Evolutionary conservation across 2,329 filamentous ascomycete species (phyloP).

Genomic region (Fusarium chuoi): DNA sequence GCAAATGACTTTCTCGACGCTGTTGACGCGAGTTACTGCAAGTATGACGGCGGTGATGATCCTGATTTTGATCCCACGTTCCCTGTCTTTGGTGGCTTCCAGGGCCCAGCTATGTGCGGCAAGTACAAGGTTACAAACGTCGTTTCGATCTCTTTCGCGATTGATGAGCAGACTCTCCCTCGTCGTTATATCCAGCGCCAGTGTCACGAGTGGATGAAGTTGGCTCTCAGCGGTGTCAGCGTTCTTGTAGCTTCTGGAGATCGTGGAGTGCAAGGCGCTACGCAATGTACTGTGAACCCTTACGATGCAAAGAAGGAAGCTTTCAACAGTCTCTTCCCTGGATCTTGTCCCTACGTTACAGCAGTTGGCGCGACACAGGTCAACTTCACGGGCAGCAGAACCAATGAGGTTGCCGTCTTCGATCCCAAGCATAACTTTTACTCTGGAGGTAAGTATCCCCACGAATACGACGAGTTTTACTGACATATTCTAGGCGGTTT

Average conservation of each 20-base stretch:
- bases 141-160: not conserved
- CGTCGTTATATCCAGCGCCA: not conserved
- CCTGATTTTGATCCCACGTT: not conserved
- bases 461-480: accelerated
- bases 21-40: conserved; percentile 1
- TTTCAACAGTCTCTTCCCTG: not conserved
- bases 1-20: not conserved
- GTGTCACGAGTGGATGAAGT: conserved; percentile 3
- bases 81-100: not conserved
- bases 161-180: not conserved
- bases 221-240: not conserved
- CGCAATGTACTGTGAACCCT: not conserved
- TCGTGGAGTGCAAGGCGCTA: not conserved
- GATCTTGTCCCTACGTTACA: not conserved
- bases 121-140: not conserved
- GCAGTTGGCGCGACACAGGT: conserved; percentile 1
- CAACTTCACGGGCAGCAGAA: not conserved
- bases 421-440: conserved; percentile 11
- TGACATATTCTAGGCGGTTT: not conserved
- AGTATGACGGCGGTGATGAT: not conserved
- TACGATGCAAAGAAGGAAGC: not conserved
- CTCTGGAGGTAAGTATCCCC: not conserved
- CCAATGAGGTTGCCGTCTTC: not conserved
- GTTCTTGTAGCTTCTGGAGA: not conserved
- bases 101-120: conserved; percentile 1